Evolutionary conservation across 306 rosid genomes (phyloP).

Genomic region (Pterocarpus santalinus): DNA sequence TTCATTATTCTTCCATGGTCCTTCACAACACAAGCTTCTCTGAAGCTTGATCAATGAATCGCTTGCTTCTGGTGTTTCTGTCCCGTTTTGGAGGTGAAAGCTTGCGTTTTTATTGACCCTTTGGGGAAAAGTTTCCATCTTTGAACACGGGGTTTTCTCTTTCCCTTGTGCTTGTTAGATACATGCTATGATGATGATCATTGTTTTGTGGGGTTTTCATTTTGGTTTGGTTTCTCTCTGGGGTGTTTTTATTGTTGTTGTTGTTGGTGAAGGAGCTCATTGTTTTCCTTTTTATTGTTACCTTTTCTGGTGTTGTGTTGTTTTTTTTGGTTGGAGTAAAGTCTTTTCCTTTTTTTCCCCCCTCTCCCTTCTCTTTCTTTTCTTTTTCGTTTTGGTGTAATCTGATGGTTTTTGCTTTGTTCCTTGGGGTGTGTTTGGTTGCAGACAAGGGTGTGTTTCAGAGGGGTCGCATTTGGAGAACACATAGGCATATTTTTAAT

Average conservation of each 20-base stretch:
- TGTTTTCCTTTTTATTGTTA: slow-evolving; percentile 3
- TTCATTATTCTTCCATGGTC: background rate
- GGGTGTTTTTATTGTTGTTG: background rate
- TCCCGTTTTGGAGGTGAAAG: slow-evolving; percentile 12
- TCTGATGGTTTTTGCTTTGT: slow-evolving; percentile 14
- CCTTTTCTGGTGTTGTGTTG: slow-evolving; percentile 46
- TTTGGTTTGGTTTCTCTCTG: background rate
- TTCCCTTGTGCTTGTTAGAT: background rate
- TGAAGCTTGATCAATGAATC: slow-evolving; percentile 5
- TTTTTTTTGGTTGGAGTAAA: slow-evolving; percentile 51
- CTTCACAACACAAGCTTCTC: background rate
- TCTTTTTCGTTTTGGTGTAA: background rate
- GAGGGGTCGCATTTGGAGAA: slow-evolving; percentile 23
- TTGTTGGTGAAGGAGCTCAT: slow-evolving; percentile 13
- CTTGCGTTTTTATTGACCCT: slow-evolving; percentile 33
- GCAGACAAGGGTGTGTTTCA: slow-evolving; percentile 41
- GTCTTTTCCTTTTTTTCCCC: slow-evolving; percentile 22
- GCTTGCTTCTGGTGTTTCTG: background rate
- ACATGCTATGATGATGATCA: slow-evolving; percentile 15
- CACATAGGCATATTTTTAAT: slow-evolving; percentile 4
- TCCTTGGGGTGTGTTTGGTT: slow-evolving; percentile 40
- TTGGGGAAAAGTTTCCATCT: slow-evolving; percentile 25
- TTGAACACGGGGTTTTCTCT: background rate
- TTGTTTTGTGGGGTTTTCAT: slow-evolving; percentile 12
- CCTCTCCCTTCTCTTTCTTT: background rate